Evolutionary conservation across 495 filamentous ascomycete genomes (phyloP).

Genomic region (Lasiosphaeris hirsuta): DNA sequence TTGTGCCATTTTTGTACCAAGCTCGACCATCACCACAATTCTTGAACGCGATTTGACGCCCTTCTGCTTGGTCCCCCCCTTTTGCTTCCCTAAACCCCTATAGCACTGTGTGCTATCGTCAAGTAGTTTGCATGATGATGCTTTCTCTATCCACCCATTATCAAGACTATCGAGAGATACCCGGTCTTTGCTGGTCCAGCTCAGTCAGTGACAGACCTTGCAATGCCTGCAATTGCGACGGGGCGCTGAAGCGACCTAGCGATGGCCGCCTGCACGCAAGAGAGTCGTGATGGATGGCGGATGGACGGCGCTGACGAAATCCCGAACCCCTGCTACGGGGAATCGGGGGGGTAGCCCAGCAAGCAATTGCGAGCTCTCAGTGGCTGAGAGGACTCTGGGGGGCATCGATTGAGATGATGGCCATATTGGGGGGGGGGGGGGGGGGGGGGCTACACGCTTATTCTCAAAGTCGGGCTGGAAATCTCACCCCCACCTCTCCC

Average conservation of each 20-base stretch:
- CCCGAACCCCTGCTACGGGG: not conserved
- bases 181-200: no score
- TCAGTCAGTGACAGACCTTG: no score
- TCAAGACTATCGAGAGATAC: no score
- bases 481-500: no score
- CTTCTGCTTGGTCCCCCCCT: constrained; percentile 2
- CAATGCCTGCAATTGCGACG: no score
- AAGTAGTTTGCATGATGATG: no score
- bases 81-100: not conserved
- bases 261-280: constrained; percentile 6
- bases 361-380: constrained; percentile 3
- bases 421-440: no score
- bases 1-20: not conserved
- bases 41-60: constrained; percentile 8
- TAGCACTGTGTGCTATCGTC: no score
- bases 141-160: no score
- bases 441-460: no score
- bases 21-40: constrained; percentile 14
- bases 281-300: constrained; percentile 4
- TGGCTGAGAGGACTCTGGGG: constrained; percentile 1
- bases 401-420: not conserved
- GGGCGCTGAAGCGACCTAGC: not conserved
- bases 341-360: no score
- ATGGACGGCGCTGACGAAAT: constrained; percentile 8
- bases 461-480: no score